Base-by-base conservation (phyloP, 192 early-diverging fungal genomes). In the Podila epicladia region DNA sequence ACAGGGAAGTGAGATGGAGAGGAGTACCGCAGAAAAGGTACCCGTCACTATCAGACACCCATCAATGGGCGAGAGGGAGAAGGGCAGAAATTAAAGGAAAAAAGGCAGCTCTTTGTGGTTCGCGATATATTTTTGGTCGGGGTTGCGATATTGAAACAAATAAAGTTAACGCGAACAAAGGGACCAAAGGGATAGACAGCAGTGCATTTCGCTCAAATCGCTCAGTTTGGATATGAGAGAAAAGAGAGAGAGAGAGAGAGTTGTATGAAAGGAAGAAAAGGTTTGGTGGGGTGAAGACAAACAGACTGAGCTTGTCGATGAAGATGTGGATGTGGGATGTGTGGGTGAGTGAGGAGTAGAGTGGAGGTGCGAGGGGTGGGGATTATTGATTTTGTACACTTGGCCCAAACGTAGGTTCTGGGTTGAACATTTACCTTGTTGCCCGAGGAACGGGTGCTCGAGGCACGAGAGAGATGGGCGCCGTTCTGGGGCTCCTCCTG, bases 361-460 rank as follows among this genome's bases (percentile, higher is more conserved):
- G 33, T 33, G 33, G 33, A 33, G 33, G 2, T 33, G 33, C 5
- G 33, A 11, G 35, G 35, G 9, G 35, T 37, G 35, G 8, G 35
- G 35, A 37, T 8, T 37, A 37, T 37, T 9, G 35, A 37, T 37
- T 9, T 37, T 9, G n/a, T n/a, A 53, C 17, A 53, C 50, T 53
- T 53, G 50, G 50, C 50, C 50, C 50, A 53, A 53, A 53, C 50
- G 50, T 32, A 29, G 58, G 24, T 32, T 33, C 19, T 41, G 61
- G 29, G 15, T 17, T 45, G 11, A 9, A 17, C 33, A 41, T 28
- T 61, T 35, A 41, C 28, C 37, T 70, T 77, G 60, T 75, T 75
- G 53, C 62, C 51, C 20, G 65, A 69, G 1, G 75, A 78, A 15
- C 55, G 75, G 1, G 69, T 72, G 65, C 75, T 78, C 5, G 75